Base-by-base conservation (phyloP, 2,329 filamentous ascomycete genomes). In the Plectosphaerella plurivora region DNA sequence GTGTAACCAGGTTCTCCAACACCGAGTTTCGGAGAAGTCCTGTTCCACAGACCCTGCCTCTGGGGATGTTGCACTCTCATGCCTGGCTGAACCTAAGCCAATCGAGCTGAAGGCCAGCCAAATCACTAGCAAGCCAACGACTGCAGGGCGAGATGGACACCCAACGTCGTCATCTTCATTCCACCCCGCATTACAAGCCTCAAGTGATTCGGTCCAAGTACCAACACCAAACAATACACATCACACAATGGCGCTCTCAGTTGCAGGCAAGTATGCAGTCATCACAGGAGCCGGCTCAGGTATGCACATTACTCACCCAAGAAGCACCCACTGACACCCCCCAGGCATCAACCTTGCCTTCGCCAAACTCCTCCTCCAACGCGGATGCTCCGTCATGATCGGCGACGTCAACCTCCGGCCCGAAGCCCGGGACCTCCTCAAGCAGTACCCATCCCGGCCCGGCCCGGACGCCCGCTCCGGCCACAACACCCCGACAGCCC, bases 261-360 rank as follows among this genome's bases (percentile, higher is more conserved):
- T 65, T 28, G 52, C 56, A 7, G 64, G 63, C 24, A 65, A 67
- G 28, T 54, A 62, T 42, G 67, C 53, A 20, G 44, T 57, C 25
- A 46, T 57, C 45, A 55, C 50, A 3, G 55, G 55, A 7, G 55
- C 59, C 5, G 64, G 64, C 7, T 63, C 61, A 47, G 61, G 62
- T 64, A 55, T 49, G 50, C 10, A 14, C 20, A n/a, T 16, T 36
- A 5, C 3, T 22, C 20, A 10, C 39, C 47, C 12, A 24, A 41
- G 8, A 18, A 22, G 15, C 11, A 24, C 14, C 14, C 5, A 33
- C 47, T 49, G 4, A 49, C 15, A 7, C 3, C n/a, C 10, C 10
- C 3, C 25, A 71, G 68, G 70, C 28, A 73, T 73, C 51, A 68
- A 65, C 57, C 63, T 71, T 9, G 63, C 59, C 35, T 69, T 73